Evolutionary conservation across 2,329 filamentous ascomycete species (phyloP).

Genomic region (Chaetothyriales sp.): DNA sequence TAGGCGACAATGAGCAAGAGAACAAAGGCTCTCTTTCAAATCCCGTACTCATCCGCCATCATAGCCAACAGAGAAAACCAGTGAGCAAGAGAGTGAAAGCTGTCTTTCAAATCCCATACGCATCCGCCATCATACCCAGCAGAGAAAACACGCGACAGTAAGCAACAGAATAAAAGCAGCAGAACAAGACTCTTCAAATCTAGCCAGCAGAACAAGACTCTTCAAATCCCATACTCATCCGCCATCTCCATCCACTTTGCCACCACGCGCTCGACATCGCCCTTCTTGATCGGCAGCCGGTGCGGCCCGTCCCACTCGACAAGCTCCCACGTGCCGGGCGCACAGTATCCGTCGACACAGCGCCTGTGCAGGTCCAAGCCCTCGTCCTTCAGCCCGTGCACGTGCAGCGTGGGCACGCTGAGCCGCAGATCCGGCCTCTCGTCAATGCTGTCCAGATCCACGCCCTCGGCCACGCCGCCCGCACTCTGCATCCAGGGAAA

Average conservation of each 20-base stretch:
- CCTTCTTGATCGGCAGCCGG: constrained; percentile 53
- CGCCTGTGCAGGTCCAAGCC: constrained; percentile 46
- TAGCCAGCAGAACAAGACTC: too few relatives aligned
- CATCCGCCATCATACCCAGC: too few relatives aligned
- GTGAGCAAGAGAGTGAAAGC: too few relatives aligned
- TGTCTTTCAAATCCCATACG: too few relatives aligned
- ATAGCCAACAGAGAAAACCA: too few relatives aligned
- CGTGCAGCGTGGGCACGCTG: constrained; percentile 50
- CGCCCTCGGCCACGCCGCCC: constrained; percentile 13
- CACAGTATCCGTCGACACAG: constrained; percentile 47
- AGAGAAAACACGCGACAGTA: too few relatives aligned
- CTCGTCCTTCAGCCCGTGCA: constrained; percentile 50
- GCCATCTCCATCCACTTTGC: constrained; percentile 40
- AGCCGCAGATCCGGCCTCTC: constrained; percentile 34
- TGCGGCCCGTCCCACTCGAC: constrained; percentile 65
- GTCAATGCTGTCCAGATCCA: constrained; percentile 16
- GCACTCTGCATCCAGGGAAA: constrained; percentile 18
- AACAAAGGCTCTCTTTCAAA: too few relatives aligned
- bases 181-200: too few relatives aligned
- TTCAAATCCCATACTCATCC: constrained; percentile 32
- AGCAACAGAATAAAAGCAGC: too few relatives aligned
- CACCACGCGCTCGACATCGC: constrained; percentile 48
- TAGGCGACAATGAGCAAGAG: too few relatives aligned
- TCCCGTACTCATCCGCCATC: too few relatives aligned
- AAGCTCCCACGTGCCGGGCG: constrained; percentile 38